Base-by-base conservation (phyloP, 805 yeast genomes). In the Debaryomyces maramus region DNA sequence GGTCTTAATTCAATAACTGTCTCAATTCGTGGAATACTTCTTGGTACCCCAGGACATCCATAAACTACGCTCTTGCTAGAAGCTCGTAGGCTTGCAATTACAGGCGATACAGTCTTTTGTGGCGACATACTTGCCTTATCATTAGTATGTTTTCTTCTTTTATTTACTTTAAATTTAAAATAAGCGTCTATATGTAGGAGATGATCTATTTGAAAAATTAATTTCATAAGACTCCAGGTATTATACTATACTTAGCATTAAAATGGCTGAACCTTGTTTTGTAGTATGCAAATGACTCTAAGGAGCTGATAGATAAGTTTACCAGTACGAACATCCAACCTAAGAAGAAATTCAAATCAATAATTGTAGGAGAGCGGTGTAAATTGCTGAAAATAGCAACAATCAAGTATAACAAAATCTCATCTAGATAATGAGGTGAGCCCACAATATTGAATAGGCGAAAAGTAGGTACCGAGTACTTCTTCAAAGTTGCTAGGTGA, bases 401-500 rank as follows among this genome's bases (percentile, higher is more conserved):
- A 1, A 73, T 52, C 0, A 64, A 33, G 49, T 85, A 85, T 2
- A 85, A 71, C 24, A 73, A 19, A 5, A 81, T 63, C 53, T 85
- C 95, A 55, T 83, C 83, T 14, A 80, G 62, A 50, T 85, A 85
- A 57, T 85, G 95, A 0, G 91, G 84, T 48, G 83, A 77, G 13
- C 79, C 65, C 2, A 75, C 66, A n/a, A 56, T 56, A 31, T 58
- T 57, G 54, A 83, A 83, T 34, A 78, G 46, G 1, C 81, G 72
- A 24, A 61, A 56, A 2, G 51, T 56, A 2, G 95, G 93, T 18
- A 72, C 50, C 1, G 78, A 67, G 55, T 83, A 83, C 53, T 83
- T 83, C 15, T 57, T 60, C 32, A 83, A 55, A 3, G 48, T 35
- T 0, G 85, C 65, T 28, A 83, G 59, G 38, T 75, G 67, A 5